Conservation (phyloP, 805 yeast species). For the Danielia reshetovae region DNA sequence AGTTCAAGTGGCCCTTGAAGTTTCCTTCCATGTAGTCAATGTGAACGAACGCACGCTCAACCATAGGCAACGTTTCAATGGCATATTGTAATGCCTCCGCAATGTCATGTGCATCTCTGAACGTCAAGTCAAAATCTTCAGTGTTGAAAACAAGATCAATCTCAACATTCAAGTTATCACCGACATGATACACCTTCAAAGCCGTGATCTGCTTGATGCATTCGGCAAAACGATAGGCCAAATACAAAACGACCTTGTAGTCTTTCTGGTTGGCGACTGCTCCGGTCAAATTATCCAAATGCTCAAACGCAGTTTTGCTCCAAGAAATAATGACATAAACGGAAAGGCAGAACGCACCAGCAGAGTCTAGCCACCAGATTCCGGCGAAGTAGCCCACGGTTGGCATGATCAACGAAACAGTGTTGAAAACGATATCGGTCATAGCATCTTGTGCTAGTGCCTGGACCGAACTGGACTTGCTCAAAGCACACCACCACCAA, state of each 20-base stretch:
- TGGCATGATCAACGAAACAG: slow-evolving; percentile 70
- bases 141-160: slow-evolving; percentile 59
- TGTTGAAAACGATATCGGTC: slow-evolving; percentile 72
- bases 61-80: slow-evolving; percentile 69
- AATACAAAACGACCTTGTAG: slow-evolving; percentile 61
- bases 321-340: slow-evolving; percentile 61
- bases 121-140: slow-evolving; percentile 41
- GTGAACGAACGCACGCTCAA: slow-evolving; percentile 80
- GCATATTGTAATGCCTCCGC: slow-evolving; percentile 83
- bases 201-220: slow-evolving; percentile 61
- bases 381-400: slow-evolving; percentile 48
- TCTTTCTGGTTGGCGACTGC: slow-evolving; percentile 62
- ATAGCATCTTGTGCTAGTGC: slow-evolving; percentile 81
- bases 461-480: slow-evolving; percentile 63
- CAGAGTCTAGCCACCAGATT: slow-evolving; percentile 70
- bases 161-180: slow-evolving; percentile 72
- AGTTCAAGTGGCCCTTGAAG: slow-evolving; percentile 38
- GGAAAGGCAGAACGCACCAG: slow-evolving; percentile 66
- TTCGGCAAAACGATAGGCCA: slow-evolving; percentile 66
- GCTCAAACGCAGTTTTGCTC: slow-evolving; percentile 63
- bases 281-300: slow-evolving; percentile 71
- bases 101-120: slow-evolving; percentile 72
- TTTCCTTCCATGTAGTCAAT: slow-evolving; percentile 57
- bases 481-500: slow-evolving; percentile 58
- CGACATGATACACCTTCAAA: slow-evolving; percentile 71